phyloP scores from a whole-genome alignment of 345 rosid genomes.

The Gossypium rotundifolium region DNA sequence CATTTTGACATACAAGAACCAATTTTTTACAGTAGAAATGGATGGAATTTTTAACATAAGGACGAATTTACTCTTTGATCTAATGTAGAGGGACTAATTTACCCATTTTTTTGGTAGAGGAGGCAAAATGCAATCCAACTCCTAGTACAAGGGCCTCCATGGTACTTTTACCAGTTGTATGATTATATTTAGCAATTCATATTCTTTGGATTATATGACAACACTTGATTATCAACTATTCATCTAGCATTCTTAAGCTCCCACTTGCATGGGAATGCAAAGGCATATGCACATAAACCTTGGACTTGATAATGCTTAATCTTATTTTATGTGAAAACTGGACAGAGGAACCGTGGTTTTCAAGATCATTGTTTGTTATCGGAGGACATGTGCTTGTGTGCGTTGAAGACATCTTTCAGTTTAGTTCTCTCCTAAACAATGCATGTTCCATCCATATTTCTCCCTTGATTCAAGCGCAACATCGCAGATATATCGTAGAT shows the following conservation, averaged over 20 bases:
- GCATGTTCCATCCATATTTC: conserved; percentile 51
- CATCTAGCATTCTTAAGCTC: neutral
- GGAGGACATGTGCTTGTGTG: conserved; percentile 62
- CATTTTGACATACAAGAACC: too few species aligned
- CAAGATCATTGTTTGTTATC: conserved; percentile 69
- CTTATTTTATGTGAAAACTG: conserved; percentile 15
- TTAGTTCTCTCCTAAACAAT: conserved; percentile 36
- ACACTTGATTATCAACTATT: neutral
- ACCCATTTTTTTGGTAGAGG: too few species aligned
- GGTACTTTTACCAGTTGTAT: neutral
- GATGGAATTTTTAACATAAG: too few species aligned
- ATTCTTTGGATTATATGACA: neutral
- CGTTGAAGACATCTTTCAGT: conserved; percentile 64
- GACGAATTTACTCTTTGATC: too few species aligned
- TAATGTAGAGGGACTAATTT: too few species aligned
- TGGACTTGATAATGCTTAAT: neutral
- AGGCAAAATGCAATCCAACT: too few species aligned
- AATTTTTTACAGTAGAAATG: too few species aligned
- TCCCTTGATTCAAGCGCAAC: conserved; percentile 51
- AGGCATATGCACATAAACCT: neutral
- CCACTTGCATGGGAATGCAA: neutral
- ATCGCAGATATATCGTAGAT: conserved; percentile 47
- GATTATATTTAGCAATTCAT: neutral
- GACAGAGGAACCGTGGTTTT: conserved; percentile 64
- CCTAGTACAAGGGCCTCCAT: too few species aligned